phyloP scores from a whole-genome alignment of 78 protist species.

The Cavenderia fasciculata region DNA sequence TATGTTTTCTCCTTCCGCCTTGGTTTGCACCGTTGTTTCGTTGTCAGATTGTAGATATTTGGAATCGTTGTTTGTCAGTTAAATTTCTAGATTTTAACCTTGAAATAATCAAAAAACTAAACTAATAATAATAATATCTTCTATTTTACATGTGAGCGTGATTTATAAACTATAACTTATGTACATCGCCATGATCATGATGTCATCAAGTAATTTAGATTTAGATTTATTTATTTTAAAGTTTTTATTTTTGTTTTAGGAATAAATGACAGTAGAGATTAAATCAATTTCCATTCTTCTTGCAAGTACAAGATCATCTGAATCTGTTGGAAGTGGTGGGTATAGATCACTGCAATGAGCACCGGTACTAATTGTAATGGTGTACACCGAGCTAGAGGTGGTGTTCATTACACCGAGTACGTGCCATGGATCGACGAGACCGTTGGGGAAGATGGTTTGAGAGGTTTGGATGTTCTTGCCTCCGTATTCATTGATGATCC shows the following conservation, averaged over 20 bases:
- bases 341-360: conserved; percentile 59
- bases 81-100: no score
- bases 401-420: conserved; percentile 18
- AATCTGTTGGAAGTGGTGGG: conserved; percentile 37
- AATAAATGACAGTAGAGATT: conserved; percentile 21
- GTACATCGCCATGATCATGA: no score
- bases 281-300: conserved; percentile 36
- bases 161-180: no score
- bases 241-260: neutral
- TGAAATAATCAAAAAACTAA: no score
- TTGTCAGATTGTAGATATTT: no score
- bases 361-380: conserved; percentile 3
- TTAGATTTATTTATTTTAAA: no score
- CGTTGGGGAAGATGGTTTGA: conserved; percentile 62
- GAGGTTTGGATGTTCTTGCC: conserved; percentile 33
- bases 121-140: no score
- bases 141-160: no score
- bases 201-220: no score
- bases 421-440: conserved; percentile 81
- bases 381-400: neutral
- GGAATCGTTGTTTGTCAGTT: no score
- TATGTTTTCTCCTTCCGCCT: no score
- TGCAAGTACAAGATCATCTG: conserved; percentile 2
- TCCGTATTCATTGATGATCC: conserved; percentile 72
- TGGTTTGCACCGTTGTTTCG: no score